These are phyloP conservation scores for Actinidia arguta DNA, from an alignment of 179 eudicot genomes.

Conservation along the genomic window DNA sequence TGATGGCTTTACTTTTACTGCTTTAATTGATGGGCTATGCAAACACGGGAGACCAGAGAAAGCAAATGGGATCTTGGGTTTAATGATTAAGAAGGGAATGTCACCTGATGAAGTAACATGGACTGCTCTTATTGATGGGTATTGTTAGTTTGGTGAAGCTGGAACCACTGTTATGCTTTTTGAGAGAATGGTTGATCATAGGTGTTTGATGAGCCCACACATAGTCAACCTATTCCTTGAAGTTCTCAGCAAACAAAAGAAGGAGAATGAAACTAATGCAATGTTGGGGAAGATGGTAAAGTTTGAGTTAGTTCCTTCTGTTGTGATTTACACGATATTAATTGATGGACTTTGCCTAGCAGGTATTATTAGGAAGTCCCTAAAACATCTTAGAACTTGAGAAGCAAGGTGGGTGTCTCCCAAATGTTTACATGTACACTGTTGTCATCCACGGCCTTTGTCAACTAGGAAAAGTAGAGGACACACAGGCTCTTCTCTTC, in stretches of 20 bases:
- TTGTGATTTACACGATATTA: constrained; percentile 42
- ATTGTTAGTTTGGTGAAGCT: constrained; percentile 25
- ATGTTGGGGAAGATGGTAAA: constrained; percentile 39
- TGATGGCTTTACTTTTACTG: constrained; percentile 29
- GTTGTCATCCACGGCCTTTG: constrained; percentile 32
- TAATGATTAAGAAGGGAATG: constrained; percentile 35
- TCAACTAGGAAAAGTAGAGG: constrained; percentile 19
- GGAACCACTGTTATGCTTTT: constrained; percentile 31
- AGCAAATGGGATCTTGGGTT: constrained; percentile 34
- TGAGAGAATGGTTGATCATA: constrained; percentile 23
- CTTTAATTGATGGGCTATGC: constrained; percentile 32
- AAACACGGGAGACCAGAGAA: constrained; percentile 30
- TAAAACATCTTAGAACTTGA: constrained; percentile 22
- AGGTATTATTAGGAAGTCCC: constrained; percentile 18
- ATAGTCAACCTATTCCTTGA: constrained; percentile 32
- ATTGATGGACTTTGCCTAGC: constrained; percentile 33
- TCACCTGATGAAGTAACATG: constrained; percentile 35
- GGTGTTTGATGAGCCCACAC: constrained; percentile 32
- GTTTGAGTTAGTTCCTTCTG: constrained; percentile 34
- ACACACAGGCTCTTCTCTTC: constrained; percentile 25
- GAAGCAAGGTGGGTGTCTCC: constrained; percentile 28
- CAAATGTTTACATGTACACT: constrained; percentile 24
- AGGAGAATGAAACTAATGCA: constrained; percentile 28
- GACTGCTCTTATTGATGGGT: constrained; percentile 38
- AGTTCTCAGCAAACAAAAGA: constrained; percentile 32